A percentile compares a stretch with the other conserved stretches of the same genome.
phyloP scores from a whole-genome alignment of 441 rosid species.

The Erysimum cheiri region DNA sequence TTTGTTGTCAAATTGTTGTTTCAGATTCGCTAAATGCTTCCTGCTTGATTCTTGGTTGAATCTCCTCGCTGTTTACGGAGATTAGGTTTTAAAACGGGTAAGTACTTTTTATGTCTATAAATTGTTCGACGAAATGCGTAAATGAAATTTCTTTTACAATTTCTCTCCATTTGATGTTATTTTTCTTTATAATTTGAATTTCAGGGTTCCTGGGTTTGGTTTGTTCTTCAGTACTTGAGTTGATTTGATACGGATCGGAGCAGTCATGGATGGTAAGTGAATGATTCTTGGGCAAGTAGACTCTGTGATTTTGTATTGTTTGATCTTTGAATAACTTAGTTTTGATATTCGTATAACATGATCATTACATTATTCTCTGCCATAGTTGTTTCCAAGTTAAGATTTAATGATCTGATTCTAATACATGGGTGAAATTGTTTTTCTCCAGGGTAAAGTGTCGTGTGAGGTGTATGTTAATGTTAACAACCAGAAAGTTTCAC shows the following conservation, averaged over 20 bases:
- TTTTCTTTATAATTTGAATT: neutral
- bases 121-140: constrained; percentile 51
- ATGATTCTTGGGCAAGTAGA: constrained; percentile 22
- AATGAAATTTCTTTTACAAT: neutral
- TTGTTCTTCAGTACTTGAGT: constrained; percentile 3
- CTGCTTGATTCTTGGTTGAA: neutral
- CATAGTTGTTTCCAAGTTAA: neutral
- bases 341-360: neutral
- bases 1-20: neutral
- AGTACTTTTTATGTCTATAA: constrained; percentile 31
- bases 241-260: constrained; percentile 37
- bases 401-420: constrained; percentile 5
- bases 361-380: neutral
- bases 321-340: neutral
- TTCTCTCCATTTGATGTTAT: constrained; percentile 10
- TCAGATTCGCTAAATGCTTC: neutral
- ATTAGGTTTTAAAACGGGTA: neutral
- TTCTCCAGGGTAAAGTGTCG: constrained; percentile 61
- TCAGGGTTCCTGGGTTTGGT: constrained; percentile 39
- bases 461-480: constrained; percentile 77
- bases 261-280: constrained; percentile 78
- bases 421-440: constrained; percentile 1
- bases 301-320: neutral
- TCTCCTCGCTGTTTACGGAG: neutral
- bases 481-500: constrained; percentile 63